These are phyloP conservation scores for Mimosa bimucronata DNA, from an alignment of 306 rosid genomes.

Conservation along the genomic window DNA sequence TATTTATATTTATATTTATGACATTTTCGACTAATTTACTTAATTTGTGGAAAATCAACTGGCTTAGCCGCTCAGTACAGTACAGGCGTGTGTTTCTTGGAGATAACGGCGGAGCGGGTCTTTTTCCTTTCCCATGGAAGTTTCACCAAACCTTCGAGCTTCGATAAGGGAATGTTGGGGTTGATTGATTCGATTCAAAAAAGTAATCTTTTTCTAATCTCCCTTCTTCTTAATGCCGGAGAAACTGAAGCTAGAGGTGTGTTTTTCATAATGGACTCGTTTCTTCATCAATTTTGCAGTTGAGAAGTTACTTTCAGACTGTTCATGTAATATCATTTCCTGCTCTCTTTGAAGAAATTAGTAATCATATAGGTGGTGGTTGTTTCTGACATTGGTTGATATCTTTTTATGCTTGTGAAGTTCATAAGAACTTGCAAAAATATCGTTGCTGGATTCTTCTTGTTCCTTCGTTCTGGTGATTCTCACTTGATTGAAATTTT, in stretches of 20 bases:
- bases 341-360: constrained; percentile 2
- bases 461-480: constrained; percentile 10
- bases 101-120: constrained; percentile 17
- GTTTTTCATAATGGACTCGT: neutral
- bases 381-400: constrained; percentile 20
- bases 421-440: neutral
- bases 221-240: neutral
- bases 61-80: neutral
- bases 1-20: neutral
- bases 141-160: neutral
- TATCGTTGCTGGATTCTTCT: neutral
- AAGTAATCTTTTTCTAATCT: neutral
- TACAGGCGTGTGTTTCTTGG: constrained; percentile 2
- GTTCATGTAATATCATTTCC: no score
- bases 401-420: constrained; percentile 12
- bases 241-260: constrained; percentile 13
- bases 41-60: neutral
- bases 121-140: neutral
- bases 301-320: constrained; percentile 32
- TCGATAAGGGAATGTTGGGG: constrained; percentile 1
- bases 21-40: neutral
- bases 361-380: neutral
- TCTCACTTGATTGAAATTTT: neutral
- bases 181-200: constrained; percentile 31
- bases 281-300: neutral